Evolutionary conservation across 257 asterid species (phyloP), one percentile per base, ranked within the genome.

Genomic region (Capsicum baccatum): DNA sequence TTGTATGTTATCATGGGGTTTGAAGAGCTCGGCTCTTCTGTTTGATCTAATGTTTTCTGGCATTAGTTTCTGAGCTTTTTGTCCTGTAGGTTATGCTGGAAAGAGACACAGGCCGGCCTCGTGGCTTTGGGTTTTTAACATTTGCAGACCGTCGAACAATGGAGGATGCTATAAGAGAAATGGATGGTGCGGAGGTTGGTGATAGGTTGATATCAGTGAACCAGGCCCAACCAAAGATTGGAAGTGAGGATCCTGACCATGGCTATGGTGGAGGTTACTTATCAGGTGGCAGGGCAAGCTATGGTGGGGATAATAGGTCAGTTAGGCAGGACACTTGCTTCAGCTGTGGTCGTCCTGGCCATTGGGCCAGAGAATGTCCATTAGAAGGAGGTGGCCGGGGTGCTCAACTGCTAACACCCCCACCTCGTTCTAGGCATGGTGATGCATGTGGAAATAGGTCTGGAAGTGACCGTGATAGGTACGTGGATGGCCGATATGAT

Each of bases 321-420:
- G 92, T 83, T 5, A 98, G 98, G 79, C 98, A 91, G 83, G 98
- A 97, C 86, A 97, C 91, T 56, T 95, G 99, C 91, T 97, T 95
- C 91, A 97, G 91, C 90, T 97, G 99, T 63, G 99, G 99, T 42
- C 95, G 98, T 2, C 92, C 98, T 1, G 99, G 99, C 10, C 98
- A 97, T 50, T 97, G 99, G 99, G 98, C 99, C 35, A 92, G 99
- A 56, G 99, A 97, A 83, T 97, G 98, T 66, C 98, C 99, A 11
- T 91, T 96, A n/a, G 92, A 89, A 15, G 96, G 93, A 73, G 98
- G 98, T 76, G 93, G 95, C 19, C 89, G 96, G 56, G 97, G 94
- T 69, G 86, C 86, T 74, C 97, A 96, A 17, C 93, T 95, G 6
- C 84, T 93, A 84, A 87, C 98, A 13, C 94, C 98, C 74, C 93